These are phyloP conservation scores for Aeschynomene evenia DNA, from an alignment of 306 rosid genomes.

Conservation along the genomic window DNA sequence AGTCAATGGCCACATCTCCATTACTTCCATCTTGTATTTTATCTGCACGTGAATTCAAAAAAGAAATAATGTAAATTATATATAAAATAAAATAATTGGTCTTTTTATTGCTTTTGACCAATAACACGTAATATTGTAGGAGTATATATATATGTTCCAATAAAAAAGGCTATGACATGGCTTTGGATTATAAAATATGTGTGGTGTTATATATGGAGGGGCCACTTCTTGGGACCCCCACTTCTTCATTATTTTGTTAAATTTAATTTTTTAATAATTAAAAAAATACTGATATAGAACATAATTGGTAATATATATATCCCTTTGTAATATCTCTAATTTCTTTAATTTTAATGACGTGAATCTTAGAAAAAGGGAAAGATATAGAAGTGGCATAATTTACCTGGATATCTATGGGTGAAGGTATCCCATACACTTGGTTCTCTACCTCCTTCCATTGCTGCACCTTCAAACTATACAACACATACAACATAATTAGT, in stretches of 20 bases:
- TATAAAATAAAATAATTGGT: background rate
- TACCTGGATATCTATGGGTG: conserved; percentile 45
- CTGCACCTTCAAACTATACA: conserved; percentile 62
- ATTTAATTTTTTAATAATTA: no score
- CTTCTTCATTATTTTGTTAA: no score
- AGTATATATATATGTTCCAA: no score
- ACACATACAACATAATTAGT: background rate
- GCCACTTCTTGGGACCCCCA: no score
- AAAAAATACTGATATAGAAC: no score
- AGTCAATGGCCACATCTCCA: conserved; percentile 48
- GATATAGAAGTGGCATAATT: no score
- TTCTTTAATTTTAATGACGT: no score
- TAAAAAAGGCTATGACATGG: no score
- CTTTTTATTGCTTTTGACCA: background rate
- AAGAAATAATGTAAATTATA: background rate
- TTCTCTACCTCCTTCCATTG: conserved; percentile 47
- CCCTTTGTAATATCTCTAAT: no score
- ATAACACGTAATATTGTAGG: background rate
- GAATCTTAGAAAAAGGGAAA: background rate
- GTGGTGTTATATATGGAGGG: no score
- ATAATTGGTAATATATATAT: no score
- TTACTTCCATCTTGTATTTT: conserved; percentile 38
- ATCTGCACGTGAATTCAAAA: conserved; percentile 24
- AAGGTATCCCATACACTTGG: conserved; percentile 63
- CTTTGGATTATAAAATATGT: no score